These are phyloP conservation scores for Cyclotella distinguenda DNA, from an alignment of 108 stramenopile species.

Conservation along the genomic window DNA sequence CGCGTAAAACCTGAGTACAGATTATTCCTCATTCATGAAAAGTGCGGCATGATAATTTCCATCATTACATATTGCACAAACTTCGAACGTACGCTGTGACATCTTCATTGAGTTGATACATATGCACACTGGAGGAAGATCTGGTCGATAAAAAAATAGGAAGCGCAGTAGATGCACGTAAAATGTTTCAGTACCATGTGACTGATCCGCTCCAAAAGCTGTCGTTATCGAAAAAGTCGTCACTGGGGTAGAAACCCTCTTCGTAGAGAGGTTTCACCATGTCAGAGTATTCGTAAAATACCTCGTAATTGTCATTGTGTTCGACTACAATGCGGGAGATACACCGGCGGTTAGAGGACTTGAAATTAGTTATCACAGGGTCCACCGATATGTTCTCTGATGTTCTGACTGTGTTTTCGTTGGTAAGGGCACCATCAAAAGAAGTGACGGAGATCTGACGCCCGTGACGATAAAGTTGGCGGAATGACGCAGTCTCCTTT, in stretches of 20 bases:
- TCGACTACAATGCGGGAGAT: constrained; percentile 81
- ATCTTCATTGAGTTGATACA: constrained; percentile 4
- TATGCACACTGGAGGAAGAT: not conserved
- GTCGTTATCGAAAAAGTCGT: constrained; percentile 88
- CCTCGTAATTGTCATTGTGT: constrained; percentile 78
- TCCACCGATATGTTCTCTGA: constrained; percentile 17
- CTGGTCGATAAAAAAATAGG: constrained; percentile 13
- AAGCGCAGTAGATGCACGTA: constrained; percentile 7
- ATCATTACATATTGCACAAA: no score
- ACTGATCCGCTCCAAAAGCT: constrained; percentile 89
- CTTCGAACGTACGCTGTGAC: no score
- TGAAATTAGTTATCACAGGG: constrained; percentile 27
- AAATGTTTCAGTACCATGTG: constrained; percentile 75
- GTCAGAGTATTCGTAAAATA: constrained; percentile 55
- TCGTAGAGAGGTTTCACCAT: constrained; percentile 15
- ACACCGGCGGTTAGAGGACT: constrained; percentile 46
- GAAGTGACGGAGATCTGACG: constrained; percentile 42
- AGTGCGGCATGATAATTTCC: no score
- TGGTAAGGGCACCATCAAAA: constrained; percentile 30
- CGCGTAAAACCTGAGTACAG: constrained; percentile 31
- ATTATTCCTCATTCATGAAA: constrained; percentile 35
- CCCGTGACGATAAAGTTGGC: constrained; percentile 81
- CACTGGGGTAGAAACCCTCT: constrained; percentile 14
- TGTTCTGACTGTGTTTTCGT: constrained; percentile 26
- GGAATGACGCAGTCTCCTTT: constrained; percentile 78